Evolutionary conservation across 1,139 yeast genomes (phyloP).

Genomic region (Kodamaea arcana): DNA sequence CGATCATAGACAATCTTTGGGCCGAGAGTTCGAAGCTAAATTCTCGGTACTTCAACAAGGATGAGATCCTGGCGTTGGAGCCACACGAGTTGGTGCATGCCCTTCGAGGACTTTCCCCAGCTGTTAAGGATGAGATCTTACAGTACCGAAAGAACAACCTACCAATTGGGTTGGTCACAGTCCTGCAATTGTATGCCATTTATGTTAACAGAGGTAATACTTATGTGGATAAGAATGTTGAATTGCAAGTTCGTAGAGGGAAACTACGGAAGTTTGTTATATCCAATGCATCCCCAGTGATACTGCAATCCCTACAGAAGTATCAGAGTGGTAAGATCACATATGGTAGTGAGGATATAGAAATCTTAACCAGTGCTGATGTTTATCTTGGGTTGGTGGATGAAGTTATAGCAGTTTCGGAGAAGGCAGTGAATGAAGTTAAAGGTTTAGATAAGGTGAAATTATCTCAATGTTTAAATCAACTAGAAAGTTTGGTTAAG

Average conservation of each 20-base stretch:
- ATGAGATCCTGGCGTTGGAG: conserved; percentile 8
- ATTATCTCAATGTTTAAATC: neutral
- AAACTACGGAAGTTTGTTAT: conserved; percentile 36
- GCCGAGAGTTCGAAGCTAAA: conserved; percentile 29
- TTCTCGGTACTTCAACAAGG: conserved; percentile 17
- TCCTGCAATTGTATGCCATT: conserved; percentile 40
- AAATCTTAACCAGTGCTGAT: conserved; percentile 29
- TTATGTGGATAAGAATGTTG: conserved; percentile 41
- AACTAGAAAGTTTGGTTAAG: conserved; percentile 16
- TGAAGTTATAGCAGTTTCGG: conserved; percentile 7
- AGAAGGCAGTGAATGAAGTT: neutral
- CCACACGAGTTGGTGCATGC: conserved; percentile 31
- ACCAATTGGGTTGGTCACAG: conserved; percentile 34
- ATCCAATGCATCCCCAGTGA: conserved; percentile 44
- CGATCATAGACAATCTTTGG: conserved; percentile 38
- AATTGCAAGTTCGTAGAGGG: conserved; percentile 32
- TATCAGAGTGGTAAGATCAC: conserved; percentile 34
- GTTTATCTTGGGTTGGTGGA: conserved; percentile 20
- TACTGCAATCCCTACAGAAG: conserved; percentile 34
- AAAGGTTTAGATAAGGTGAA: conserved; percentile 1
- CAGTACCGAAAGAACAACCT: conserved; percentile 30
- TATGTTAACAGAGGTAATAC: conserved; percentile 39
- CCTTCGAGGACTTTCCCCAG: conserved; percentile 32
- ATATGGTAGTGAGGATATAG: conserved; percentile 45
- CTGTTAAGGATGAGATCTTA: conserved; percentile 35